phyloP scores from a whole-genome alignment of 2,329 filamentous ascomycete genomes.

The Fusarium brachygibbosum region DNA sequence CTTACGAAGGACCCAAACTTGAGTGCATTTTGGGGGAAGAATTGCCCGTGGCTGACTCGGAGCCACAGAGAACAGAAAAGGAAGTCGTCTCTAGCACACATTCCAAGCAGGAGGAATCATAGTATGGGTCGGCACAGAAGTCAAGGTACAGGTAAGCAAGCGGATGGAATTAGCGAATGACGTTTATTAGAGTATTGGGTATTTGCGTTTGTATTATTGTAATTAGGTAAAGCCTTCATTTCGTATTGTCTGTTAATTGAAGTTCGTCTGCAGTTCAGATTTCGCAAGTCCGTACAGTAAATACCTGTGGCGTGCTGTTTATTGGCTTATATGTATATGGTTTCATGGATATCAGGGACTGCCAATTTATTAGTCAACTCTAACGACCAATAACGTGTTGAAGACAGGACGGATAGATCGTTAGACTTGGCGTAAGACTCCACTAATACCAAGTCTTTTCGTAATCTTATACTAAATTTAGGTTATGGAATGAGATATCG shows the following conservation, averaged over 20 bases:
- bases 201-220: not conserved
- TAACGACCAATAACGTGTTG: not conserved
- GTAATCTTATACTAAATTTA: not conserved
- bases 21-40: constrained; percentile 41
- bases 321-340: too few species aligned
- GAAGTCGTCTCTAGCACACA: constrained; percentile 20
- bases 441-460: not conserved
- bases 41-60: constrained; percentile 26
- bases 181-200: not conserved
- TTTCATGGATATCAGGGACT: not conserved
- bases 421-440: not conserved
- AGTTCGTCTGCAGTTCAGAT: not conserved
- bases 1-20: constrained; percentile 40
- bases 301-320: too few species aligned
- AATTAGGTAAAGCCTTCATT: not conserved
- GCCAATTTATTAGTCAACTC: not conserved
- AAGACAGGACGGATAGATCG: too few species aligned
- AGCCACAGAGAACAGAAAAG: constrained; percentile 10
- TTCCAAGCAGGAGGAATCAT: constrained; percentile 24
- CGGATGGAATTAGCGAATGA: not conserved
- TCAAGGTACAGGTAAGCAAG: not conserved
- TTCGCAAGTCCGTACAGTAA: too few species aligned
- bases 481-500: not conserved
- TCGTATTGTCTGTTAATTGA: not conserved
- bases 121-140: not conserved